Evolutionary conservation across 306 rosid species (phyloP).

Genomic region (Vigna angularis): DNA sequence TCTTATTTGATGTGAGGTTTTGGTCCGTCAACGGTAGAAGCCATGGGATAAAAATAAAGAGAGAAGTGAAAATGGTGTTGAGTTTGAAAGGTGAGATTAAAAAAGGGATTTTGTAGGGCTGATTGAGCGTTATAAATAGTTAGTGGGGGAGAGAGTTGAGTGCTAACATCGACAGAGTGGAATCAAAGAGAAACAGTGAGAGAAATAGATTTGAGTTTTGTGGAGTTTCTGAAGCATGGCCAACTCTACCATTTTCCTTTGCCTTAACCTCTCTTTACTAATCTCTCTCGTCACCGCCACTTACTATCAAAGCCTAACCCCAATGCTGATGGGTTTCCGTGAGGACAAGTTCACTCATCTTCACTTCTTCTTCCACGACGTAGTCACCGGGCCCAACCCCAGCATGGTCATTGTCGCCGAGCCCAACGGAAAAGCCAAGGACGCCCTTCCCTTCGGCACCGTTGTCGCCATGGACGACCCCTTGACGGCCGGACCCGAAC

Average conservation of each 20-base stretch:
- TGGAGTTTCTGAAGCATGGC: background rate
- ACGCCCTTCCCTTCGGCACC: slow-evolving; percentile 48
- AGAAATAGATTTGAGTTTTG: no score
- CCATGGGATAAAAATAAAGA: no score
- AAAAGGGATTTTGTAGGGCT: no score
- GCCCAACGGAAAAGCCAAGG: slow-evolving; percentile 41
- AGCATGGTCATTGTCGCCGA: slow-evolving; percentile 49
- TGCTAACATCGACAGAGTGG: no score
- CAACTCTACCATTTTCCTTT: background rate
- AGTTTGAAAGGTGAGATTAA: no score
- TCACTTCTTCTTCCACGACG: slow-evolving; percentile 72
- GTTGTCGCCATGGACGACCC: slow-evolving; percentile 59
- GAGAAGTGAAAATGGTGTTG: no score
- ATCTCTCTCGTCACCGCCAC: background rate
- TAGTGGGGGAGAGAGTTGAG: no score
- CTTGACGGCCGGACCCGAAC: slow-evolving; percentile 48
- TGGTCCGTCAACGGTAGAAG: no score
- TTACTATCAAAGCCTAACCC: slow-evolving; percentile 43
- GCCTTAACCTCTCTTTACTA: slow-evolving; percentile 19
- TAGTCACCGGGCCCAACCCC: slow-evolving; percentile 54
- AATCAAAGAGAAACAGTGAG: no score
- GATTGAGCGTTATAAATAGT: no score
- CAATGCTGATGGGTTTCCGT: slow-evolving; percentile 38
- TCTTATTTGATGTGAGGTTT: no score
- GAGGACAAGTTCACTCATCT: slow-evolving; percentile 64